Evolutionary conservation across 768 basidiomycete genomes (phyloP), one percentile per base, ranked within the genome.

Genomic region (Boletus sp.): DNA sequence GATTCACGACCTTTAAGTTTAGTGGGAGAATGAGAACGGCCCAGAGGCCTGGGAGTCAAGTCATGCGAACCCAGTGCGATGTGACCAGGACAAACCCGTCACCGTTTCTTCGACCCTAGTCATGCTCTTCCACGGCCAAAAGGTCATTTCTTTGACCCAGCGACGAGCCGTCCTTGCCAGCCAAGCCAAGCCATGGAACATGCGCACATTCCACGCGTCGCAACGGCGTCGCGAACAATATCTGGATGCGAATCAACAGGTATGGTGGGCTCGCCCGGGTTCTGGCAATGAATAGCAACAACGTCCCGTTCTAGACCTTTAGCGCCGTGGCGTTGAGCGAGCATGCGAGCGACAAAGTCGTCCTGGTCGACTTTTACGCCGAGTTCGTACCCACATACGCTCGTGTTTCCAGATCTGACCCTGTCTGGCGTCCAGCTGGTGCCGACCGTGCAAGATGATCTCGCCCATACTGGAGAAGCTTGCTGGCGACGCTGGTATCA

Each of bases 281-380:
- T 20, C 18, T 36, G 7, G 14, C 17, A 14, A 37, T 37, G 37
- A 28, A 66, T 2, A 14, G 42, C 30, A 29, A 51, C 17, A 37
- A 12, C 17, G 15, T 56, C 39, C 39, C 48, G 5, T 56, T n/a
- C 36, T 53, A 80, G 78, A 73, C 67, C 2, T 78, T 79, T 56
- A 36, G 61, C 48, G 63, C 64, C 28, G 68, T 75, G 2, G 69
- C 58, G 12, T 60, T 73, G n/a, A 64, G 65, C 39, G 65, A 62
- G 41, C 50, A 42, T 53, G 70, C 77, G 29, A 76, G 75, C 51
- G 78, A 80, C 54, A 80, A 82, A 47, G 71, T 88, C 28, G 80
- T 87, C 41, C 73, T 92, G 7, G 89, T 90, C 24, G 90, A 92
- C 62, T 92, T 92, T 62, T 87, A 90, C 67, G 90, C 90, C 47